phyloP scores from a whole-genome alignment of 2,329 filamentous ascomycete species.

The Gnomoniopsis smithogilvyi region DNA sequence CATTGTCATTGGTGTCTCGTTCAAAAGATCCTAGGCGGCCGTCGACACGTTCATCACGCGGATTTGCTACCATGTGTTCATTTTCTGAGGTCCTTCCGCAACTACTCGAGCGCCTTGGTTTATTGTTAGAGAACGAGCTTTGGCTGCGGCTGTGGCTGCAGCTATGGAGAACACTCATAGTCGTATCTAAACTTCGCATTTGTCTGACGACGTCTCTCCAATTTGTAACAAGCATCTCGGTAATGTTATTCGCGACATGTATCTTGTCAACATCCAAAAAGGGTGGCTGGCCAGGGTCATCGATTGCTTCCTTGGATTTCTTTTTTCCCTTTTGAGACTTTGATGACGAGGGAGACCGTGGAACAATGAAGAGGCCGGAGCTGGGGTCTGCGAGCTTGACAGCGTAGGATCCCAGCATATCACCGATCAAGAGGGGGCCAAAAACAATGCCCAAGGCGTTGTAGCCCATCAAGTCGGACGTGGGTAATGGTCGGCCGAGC shows the following conservation, averaged over 20 bases:
- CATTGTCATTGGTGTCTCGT: neutral
- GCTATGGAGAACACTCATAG: conserved; percentile 28
- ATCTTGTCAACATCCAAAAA: conserved; percentile 50
- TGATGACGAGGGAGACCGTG: conserved; percentile 40
- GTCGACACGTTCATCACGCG: too few species aligned
- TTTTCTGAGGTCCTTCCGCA: neutral
- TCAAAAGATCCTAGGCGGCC: neutral
- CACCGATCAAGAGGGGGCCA: conserved; percentile 60
- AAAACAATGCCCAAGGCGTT: conserved; percentile 61
- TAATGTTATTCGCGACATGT: conserved; percentile 54
- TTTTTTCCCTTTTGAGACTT: conserved; percentile 37
- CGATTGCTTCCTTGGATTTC: conserved; percentile 25
- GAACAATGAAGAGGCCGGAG: conserved; percentile 40
- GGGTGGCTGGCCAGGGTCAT: conserved; percentile 18
- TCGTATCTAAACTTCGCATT: conserved; percentile 43
- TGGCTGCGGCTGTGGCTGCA: conserved; percentile 7
- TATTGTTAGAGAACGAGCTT: conserved; percentile 15
- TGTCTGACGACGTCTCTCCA: conserved; percentile 64
- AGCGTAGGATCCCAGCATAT: conserved; percentile 50
- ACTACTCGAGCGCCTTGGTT: conserved; percentile 9
- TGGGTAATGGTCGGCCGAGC: conserved; percentile 48
- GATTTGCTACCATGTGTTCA: neutral
- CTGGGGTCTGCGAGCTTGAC: conserved; percentile 42
- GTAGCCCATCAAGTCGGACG: conserved; percentile 62
- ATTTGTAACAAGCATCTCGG: conserved; percentile 63